phyloP scores from a whole-genome alignment of 202 grass and related monocot species.

The Zizania palustris region DNA sequence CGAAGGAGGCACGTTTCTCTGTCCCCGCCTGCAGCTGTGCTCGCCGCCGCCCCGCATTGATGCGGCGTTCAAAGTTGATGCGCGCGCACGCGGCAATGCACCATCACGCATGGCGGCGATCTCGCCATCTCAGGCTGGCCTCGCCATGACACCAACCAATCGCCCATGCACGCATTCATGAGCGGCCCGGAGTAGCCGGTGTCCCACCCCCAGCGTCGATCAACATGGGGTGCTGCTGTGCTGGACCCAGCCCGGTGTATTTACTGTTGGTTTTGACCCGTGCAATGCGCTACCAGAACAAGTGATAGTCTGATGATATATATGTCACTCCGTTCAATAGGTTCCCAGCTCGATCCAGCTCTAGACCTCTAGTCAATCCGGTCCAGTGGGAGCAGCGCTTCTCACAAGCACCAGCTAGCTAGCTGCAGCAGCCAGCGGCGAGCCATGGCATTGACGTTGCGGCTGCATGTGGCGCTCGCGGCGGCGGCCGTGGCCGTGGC shows the following conservation, averaged over 20 bases:
- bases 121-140: background rate
- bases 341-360: background rate
- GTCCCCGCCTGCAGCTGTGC: background rate
- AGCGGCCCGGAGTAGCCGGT: background rate
- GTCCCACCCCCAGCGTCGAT: background rate
- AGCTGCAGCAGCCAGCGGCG: background rate
- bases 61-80: slow-evolving; percentile 46
- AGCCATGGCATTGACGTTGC: slow-evolving; percentile 33
- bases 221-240: background rate
- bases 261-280: too few relatives aligned
- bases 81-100: slow-evolving; percentile 9
- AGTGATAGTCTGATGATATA: too few relatives aligned
- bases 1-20: too few relatives aligned
- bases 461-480: background rate
- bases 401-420: too few relatives aligned
- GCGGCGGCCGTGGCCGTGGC: slow-evolving; percentile 7
- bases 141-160: background rate
- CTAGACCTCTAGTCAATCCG: too few relatives aligned
- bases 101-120: slow-evolving; percentile 27
- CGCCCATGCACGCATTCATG: slow-evolving; percentile 6
- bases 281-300: too few relatives aligned
- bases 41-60: slow-evolving; percentile 36
- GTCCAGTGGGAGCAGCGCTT: too few relatives aligned
- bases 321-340: too few relatives aligned
- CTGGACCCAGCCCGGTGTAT: too few relatives aligned